phyloP scores from a whole-genome alignment of 2,329 filamentous ascomycete genomes.

The Aspergillus neotritici region DNA sequence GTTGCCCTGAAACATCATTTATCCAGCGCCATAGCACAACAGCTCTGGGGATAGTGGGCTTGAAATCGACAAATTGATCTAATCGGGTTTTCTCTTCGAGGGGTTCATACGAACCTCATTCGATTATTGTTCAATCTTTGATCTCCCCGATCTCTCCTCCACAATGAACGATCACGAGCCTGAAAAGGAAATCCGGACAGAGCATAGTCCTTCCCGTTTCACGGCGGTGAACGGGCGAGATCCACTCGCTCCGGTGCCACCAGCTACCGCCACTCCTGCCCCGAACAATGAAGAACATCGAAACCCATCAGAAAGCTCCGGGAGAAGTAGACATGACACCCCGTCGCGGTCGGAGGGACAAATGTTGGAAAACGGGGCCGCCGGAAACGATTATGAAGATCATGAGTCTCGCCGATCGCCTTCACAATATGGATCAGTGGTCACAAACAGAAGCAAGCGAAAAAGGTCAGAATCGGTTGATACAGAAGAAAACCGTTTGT shows the following conservation, averaged over 20 bases:
- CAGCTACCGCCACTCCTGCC: constrained; percentile 9
- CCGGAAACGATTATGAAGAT: constrained; percentile 18
- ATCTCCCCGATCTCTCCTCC: constrained; percentile 34
- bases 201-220: constrained; percentile 41
- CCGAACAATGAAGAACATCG: constrained; percentile 17
- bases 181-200: constrained; percentile 31
- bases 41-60: too few relatives aligned
- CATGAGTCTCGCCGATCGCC: constrained; percentile 21
- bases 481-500: constrained; percentile 25
- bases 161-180: constrained; percentile 31
- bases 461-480: constrained; percentile 65
- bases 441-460: constrained; percentile 50
- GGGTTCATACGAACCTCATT: too few relatives aligned
- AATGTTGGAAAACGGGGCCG: constrained; percentile 47
- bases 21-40: too few relatives aligned
- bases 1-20: too few relatives aligned
- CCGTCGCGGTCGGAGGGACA: constrained; percentile 36
- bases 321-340: constrained; percentile 17
- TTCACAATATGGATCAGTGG: constrained; percentile 14
- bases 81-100: too few relatives aligned
- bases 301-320: constrained; percentile 15
- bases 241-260: constrained; percentile 10
- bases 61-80: too few relatives aligned
- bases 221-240: constrained; percentile 44
- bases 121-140: background rate